Conservation (phyloP, 129 eudicot genomes). For the Ambrosia trifida region DNA sequence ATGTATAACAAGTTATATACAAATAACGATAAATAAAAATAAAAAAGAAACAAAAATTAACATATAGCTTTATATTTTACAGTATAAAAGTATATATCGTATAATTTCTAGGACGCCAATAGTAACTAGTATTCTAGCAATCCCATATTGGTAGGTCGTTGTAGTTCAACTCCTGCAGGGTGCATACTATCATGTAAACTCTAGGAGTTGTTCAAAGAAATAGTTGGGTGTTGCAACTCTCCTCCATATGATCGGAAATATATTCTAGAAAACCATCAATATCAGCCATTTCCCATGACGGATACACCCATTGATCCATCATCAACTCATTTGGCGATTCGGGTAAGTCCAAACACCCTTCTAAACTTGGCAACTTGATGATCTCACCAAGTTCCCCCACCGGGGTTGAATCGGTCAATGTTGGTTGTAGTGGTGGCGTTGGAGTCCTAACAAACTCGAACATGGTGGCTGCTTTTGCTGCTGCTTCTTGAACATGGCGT, state of each 20-base stretch:
- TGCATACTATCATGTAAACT: too few relatives aligned
- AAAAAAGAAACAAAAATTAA: not conserved
- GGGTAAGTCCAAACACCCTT: constrained; percentile 48
- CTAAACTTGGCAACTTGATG: constrained; percentile 70
- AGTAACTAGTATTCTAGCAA: constrained; percentile 3
- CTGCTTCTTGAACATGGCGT: constrained; percentile 40
- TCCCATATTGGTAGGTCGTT: constrained; percentile 22
- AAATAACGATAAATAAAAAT: not conserved
- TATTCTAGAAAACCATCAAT: constrained; percentile 44
- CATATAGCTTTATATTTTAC: not conserved
- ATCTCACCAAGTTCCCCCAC: constrained; percentile 71
- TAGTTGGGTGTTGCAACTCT: constrained; percentile 8
- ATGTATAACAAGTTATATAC: not conserved
- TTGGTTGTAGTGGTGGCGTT: constrained; percentile 13
- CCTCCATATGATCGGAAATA: constrained; percentile 39
- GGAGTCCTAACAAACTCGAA: not conserved
- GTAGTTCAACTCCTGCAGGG: not conserved
- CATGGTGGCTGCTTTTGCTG: constrained; percentile 40
- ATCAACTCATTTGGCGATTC: constrained; percentile 47
- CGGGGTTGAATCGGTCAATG: constrained; percentile 12
- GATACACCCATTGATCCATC: constrained; percentile 53
- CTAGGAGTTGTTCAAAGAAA: too few relatives aligned
- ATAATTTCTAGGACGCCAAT: not conserved
- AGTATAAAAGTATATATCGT: constrained; percentile 15
- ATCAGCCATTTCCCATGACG: constrained; percentile 62